Base-by-base conservation (phyloP, 2,329 filamentous ascomycete genomes). In the Lasiodiplodia sp. region DNA sequence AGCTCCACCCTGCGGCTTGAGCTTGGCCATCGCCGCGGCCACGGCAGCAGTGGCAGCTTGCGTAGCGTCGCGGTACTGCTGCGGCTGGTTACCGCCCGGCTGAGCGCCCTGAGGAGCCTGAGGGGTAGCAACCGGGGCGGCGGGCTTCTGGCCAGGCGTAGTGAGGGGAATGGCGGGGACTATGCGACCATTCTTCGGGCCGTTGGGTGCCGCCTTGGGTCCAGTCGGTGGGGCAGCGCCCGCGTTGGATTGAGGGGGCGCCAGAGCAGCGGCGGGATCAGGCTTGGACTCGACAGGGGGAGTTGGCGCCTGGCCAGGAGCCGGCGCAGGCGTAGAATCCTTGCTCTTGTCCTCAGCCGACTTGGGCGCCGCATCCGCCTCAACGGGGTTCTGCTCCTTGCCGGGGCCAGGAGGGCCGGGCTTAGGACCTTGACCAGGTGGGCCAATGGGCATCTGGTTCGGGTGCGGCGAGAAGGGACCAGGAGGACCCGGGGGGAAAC, bases 21-120 rank as follows among this genome's bases (percentile, higher is more conserved):
- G 84, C 75, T 92, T 91, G 1, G 91, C 90, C 90, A 94, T 93
- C 2, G 92, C 92, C 51, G 91, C 88, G 65, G 91, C 91, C n/a
- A 93, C 92, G 10, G 92, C 92, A 37, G 91, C 91, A 73, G 89
- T 90, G 1, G 92, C 92, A 49, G 90, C 88, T 76, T 91, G 88
- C 0, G 92, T 94, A 1, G 91, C 91, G 79, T 91, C 90, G 71
- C 87, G 85, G 11, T 90, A 75, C 55, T 77, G 72, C 23, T 64
- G 60, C 21, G 60, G 60, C 25, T 51, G 67, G n/a, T 62, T 60
- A 16, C 56, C 49, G n/a, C 49, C 49, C n/a, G 11, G 28, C 55
- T 77, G 75, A 14, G 73, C 75, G 53, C 75, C 72, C n/a, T 73
- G 73, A 7, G 73, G 34, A 49, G 75, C 57, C 10, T 82, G 76